Conservation (phyloP, 257 asterid genomes). For the Nicotiana otophora region DNA sequence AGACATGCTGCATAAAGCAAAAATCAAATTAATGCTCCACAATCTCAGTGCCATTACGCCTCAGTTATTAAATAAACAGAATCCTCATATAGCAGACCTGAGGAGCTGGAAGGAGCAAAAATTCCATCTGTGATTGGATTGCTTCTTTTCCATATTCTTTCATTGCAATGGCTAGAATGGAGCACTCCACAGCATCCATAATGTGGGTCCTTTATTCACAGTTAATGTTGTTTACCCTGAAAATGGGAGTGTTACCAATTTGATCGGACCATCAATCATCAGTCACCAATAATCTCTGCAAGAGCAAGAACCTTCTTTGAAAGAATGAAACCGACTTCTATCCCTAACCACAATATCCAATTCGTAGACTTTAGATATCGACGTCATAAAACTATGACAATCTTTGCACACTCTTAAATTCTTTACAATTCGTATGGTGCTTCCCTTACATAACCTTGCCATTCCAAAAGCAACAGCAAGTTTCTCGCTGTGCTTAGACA, state of each 20-base stretch:
- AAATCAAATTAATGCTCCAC: neutral
- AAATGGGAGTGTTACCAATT: neutral
- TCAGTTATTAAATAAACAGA: neutral
- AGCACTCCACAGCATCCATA: neutral
- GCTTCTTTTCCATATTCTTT: neutral
- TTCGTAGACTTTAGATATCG: slow-evolving; percentile 50
- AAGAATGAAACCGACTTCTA: slow-evolving; percentile 62
- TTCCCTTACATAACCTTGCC: slow-evolving; percentile 33
- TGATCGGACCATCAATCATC: neutral
- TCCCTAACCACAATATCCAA: slow-evolving; percentile 58
- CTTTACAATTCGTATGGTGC: slow-evolving; percentile 48
- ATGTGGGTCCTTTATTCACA: neutral
- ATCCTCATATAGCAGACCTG: neutral
- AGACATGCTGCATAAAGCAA: neutral
- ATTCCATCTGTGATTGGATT: neutral
- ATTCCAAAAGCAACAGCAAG: slow-evolving; percentile 68
- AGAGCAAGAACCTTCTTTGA: slow-evolving; percentile 53
- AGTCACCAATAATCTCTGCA: slow-evolving; percentile 66
- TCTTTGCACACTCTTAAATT: slow-evolving; percentile 74
- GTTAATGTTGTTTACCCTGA: neutral
- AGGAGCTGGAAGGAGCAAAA: neutral
- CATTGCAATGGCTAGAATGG: neutral
- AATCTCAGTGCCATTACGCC: neutral
- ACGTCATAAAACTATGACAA: slow-evolving; percentile 62
- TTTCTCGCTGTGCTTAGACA: slow-evolving; percentile 66